phyloP scores from a whole-genome alignment of 331 rosid species.

The Quercus tomentella region DNA sequence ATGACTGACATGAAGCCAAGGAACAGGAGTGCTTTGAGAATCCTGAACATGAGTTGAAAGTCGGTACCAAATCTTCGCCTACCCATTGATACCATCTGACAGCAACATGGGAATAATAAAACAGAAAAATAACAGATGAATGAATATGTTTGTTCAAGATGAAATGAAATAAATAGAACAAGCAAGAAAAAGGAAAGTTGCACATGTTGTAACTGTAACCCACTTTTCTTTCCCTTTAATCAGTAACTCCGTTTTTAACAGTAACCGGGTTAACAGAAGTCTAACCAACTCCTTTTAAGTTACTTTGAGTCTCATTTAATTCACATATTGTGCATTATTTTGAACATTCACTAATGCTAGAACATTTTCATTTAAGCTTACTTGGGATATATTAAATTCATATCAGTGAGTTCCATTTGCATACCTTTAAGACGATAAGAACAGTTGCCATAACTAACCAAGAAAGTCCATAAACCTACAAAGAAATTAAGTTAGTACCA shows the following conservation, averaged over 20 bases:
- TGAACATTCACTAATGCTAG: slow-evolving; percentile 1
- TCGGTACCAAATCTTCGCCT: slow-evolving; percentile 84
- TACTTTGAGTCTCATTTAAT: neutral
- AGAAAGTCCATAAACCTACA: slow-evolving; percentile 80
- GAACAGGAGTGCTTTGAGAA: slow-evolving; percentile 88
- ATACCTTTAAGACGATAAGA: slow-evolving; percentile 84
- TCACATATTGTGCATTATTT: neutral
- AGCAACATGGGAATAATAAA: slow-evolving; percentile 17
- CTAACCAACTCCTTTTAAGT: neutral
- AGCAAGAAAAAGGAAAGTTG: neutral
- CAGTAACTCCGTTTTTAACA: neutral
- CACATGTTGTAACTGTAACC: neutral
- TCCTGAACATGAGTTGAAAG: slow-evolving; percentile 91
- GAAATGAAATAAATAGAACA: neutral
- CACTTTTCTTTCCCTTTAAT: neutral
- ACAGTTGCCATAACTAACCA: slow-evolving; percentile 69
- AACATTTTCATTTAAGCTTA: neutral
- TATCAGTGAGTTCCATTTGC: slow-evolving; percentile 8
- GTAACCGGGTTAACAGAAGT: neutral
- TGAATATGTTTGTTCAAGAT: neutral
- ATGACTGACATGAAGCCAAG: slow-evolving; percentile 87
- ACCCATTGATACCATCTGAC: slow-evolving; percentile 91
- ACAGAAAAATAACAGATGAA: slow-evolving; percentile 9
- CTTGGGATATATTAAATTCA: neutral
- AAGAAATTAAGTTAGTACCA: slow-evolving; percentile 26